phyloP scores from a whole-genome alignment of 345 rosid genomes.

The Eucalyptus grandis region DNA sequence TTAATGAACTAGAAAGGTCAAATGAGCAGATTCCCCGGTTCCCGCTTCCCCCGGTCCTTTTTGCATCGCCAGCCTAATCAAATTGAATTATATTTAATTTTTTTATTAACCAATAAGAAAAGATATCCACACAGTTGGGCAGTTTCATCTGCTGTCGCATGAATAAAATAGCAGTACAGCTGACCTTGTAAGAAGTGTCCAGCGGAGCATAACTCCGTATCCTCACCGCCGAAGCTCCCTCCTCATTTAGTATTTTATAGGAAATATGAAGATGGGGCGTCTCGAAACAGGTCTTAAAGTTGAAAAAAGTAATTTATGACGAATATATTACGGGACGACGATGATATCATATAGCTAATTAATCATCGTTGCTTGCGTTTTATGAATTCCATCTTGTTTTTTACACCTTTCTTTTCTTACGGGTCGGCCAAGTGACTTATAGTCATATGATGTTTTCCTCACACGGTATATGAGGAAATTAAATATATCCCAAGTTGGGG shows the following conservation, averaged over 20 bases:
- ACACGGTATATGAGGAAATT: not conserved
- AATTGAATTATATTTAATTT: not conserved
- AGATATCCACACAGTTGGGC: not conserved
- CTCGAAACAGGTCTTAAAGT: not conserved
- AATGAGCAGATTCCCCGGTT: not conserved
- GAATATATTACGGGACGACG: accelerated
- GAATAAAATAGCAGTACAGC: not conserved
- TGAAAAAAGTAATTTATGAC: not conserved
- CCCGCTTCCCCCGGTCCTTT: not conserved
- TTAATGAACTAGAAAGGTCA: not conserved
- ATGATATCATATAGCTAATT: not conserved
- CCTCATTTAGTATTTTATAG: not conserved
- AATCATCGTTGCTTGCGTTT: not conserved
- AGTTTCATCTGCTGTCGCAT: not conserved
- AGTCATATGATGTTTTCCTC: not conserved
- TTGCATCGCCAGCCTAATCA: not conserved
- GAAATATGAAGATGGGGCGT: not conserved
- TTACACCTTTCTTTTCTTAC: not conserved
- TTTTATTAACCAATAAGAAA: not conserved
- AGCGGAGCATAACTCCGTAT: not conserved
- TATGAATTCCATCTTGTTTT: not conserved
- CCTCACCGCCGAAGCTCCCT: not conserved
- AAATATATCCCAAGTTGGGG: not conserved
- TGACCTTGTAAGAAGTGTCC: not conserved
- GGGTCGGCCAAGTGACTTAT: not conserved